Percentiles rank a stretch among this genome's conserved stretches.
Conservation (phyloP, 805 yeast species). For the Kluyveromyces aestuarii region DNA sequence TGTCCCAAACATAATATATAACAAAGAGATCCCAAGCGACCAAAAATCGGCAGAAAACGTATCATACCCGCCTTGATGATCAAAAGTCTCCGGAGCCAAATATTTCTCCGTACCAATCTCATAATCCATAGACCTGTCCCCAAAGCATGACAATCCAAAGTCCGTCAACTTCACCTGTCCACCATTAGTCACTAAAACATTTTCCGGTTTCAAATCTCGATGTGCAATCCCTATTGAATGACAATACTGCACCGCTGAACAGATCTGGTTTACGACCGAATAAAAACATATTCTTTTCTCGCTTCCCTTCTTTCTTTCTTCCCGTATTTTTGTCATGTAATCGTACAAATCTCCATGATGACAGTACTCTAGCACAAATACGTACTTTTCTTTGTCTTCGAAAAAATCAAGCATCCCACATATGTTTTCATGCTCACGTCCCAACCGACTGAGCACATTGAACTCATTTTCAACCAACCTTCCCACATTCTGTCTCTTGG, state of each 20-base stretch:
- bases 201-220: slow-evolving; percentile 69
- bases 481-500: slow-evolving; percentile 6
- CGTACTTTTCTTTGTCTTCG: slow-evolving; percentile 42
- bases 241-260: slow-evolving; percentile 42
- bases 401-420: slow-evolving; percentile 51
- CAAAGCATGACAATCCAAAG: slow-evolving; percentile 58
- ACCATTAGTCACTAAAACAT: slow-evolving; percentile 42
- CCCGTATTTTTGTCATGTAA: slow-evolving; percentile 22
- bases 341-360: slow-evolving; percentile 63
- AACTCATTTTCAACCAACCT: slow-evolving; percentile 17
- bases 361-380: slow-evolving; percentile 59
- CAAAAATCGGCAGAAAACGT: slow-evolving; percentile 76
- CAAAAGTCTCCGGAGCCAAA: slow-evolving; percentile 85
- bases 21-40: slow-evolving; percentile 76
- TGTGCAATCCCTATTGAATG: slow-evolving; percentile 56
- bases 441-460: slow-evolving; percentile 31
- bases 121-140: slow-evolving; percentile 23
- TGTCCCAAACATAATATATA: slow-evolving; percentile 73
- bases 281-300: slow-evolving; percentile 20
- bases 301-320: slow-evolving; percentile 4
- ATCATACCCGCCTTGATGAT: slow-evolving; percentile 38
- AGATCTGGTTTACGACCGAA: slow-evolving; percentile 40
- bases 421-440: slow-evolving; percentile 40
- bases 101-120: slow-evolving; percentile 75
- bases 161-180: slow-evolving; percentile 58